These are phyloP conservation scores for Pseudopyricularia cyperi DNA, from an alignment of 2,329 filamentous ascomycete genomes.

Conservation along the genomic window DNA sequence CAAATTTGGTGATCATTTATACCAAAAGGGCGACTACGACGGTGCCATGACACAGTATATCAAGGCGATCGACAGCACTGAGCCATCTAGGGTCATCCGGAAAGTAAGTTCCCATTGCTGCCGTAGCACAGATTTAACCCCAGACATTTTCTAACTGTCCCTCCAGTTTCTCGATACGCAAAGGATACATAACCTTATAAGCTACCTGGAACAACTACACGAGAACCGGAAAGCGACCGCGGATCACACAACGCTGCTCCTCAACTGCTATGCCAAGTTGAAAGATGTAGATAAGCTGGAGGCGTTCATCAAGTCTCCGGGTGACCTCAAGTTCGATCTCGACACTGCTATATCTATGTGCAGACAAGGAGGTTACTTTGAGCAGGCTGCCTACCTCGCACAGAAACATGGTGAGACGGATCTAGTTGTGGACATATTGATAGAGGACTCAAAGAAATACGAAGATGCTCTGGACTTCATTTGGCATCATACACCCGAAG, in stretches of 20 bases:
- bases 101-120: slow-evolving; percentile 42
- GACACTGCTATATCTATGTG: slow-evolving; percentile 98
- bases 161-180: slow-evolving; percentile 72
- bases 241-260: slow-evolving; percentile 83
- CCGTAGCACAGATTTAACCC: too few relatives aligned
- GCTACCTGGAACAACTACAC: slow-evolving; percentile 92
- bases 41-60: slow-evolving; percentile 99
- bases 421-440: slow-evolving; percentile 85
- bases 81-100: slow-evolving; percentile 89
- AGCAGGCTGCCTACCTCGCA: slow-evolving; percentile 91
- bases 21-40: slow-evolving; percentile 91
- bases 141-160: neutral
- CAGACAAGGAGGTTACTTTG: slow-evolving; percentile 88
- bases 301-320: slow-evolving; percentile 89
- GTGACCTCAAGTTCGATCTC: slow-evolving; percentile 88
- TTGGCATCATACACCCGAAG: slow-evolving; percentile 69
- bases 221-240: slow-evolving; percentile 87
- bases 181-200: slow-evolving; percentile 91
- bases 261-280: slow-evolving; percentile 96
- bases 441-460: slow-evolving; percentile 90
- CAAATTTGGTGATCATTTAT: slow-evolving; percentile 86
- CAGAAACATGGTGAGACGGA: slow-evolving; percentile 90
- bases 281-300: slow-evolving; percentile 96
- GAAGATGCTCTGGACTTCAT: slow-evolving; percentile 82
- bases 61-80: slow-evolving; percentile 87